Evolutionary conservation across 345 rosid species (phyloP), one percentile per base, ranked within the genome.

Genomic region (Eucalyptus curtisii): DNA sequence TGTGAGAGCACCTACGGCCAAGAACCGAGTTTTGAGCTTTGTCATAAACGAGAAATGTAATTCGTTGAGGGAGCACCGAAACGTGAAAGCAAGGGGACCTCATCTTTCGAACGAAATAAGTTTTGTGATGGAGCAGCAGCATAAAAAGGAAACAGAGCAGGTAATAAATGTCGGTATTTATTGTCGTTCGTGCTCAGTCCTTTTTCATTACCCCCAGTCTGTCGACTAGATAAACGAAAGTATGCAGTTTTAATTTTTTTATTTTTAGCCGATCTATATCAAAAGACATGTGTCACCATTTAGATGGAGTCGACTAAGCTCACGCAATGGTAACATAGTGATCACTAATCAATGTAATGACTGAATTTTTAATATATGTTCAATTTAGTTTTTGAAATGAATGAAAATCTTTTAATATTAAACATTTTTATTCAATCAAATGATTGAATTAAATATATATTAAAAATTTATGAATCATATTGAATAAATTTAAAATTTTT

Each of bases 331-430:
- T 24, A 13, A 24, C 61, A 10, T 4, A 25, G 0, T 24, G 13
- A 3, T 55, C 27, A 8, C 57, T 52, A 52, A 52, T 8, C 25
- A 52, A 52, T 52, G 8, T 52, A 1, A 20, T 52, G 20, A 52
- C 2, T 19, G 2, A 52, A 19, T 19, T 19, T 52, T 52, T 19
- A 0, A 0, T 52, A 3, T 20, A 52, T 1, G 0, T 20, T 20
- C 24, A 52, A 52, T 8, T 20, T 52, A 52, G 0, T 52, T 1
- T 8, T 24, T 55, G 0, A 55, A 55, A 24, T 55, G 0, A 22
- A 55, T 55, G 3, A 55, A 55, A 10, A 55, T 10, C 0, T 24
- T n/a, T n/a, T 24, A 24, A 55, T 8, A 55, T 55, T 55, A 1
- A 22, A 24, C 0, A 24, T 22, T 55, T 22, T 2, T 55, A 55